Conservation (phyloP, 1,139 yeast species). For the Tardiomyces blankii region DNA sequence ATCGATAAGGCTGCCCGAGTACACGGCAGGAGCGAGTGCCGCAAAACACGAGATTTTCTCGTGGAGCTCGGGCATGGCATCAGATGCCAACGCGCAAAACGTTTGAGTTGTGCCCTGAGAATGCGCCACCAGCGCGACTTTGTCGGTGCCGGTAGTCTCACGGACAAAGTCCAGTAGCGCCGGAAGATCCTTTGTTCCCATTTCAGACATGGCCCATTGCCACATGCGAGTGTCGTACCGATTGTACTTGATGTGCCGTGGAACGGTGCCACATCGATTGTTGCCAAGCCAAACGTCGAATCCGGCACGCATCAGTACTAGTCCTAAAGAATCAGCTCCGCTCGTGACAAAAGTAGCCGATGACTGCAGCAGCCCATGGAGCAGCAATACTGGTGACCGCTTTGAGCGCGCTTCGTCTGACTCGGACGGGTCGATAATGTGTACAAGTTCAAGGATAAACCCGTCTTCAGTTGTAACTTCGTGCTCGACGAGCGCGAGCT, state of each 20-base stretch:
- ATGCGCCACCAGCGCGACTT: conserved; percentile 63
- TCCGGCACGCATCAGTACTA: conserved; percentile 47
- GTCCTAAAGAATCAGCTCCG: conserved; percentile 62
- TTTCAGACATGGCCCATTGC: conserved; percentile 77
- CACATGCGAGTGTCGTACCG: conserved; percentile 39
- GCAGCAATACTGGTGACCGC: conserved; percentile 50
- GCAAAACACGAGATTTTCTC: conserved; percentile 51
- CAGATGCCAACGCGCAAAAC: conserved; percentile 44
- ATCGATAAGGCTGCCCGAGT: conserved; percentile 63
- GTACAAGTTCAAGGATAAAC: conserved; percentile 51
- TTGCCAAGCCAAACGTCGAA: conserved; percentile 94
- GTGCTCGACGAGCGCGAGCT: conserved; percentile 47
- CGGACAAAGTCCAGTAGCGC: conserved; percentile 56
- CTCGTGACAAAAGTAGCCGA: conserved; percentile 75
- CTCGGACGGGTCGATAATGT: conserved; percentile 43
- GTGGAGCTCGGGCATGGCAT: conserved; percentile 34
- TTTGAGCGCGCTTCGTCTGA: conserved; percentile 1
- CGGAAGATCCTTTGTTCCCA: conserved; percentile 71
- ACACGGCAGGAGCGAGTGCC: conserved; percentile 84
- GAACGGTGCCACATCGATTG: conserved; percentile 75
- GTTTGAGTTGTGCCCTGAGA: conserved; percentile 92
- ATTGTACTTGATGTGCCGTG: conserved; percentile 41
- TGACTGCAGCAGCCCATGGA: conserved; percentile 83
- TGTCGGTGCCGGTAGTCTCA: conserved; percentile 29
- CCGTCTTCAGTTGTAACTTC: conserved; percentile 73